phyloP scores from a whole-genome alignment of 2,329 filamentous ascomycete species.

The Metarhizium guizhouense region DNA sequence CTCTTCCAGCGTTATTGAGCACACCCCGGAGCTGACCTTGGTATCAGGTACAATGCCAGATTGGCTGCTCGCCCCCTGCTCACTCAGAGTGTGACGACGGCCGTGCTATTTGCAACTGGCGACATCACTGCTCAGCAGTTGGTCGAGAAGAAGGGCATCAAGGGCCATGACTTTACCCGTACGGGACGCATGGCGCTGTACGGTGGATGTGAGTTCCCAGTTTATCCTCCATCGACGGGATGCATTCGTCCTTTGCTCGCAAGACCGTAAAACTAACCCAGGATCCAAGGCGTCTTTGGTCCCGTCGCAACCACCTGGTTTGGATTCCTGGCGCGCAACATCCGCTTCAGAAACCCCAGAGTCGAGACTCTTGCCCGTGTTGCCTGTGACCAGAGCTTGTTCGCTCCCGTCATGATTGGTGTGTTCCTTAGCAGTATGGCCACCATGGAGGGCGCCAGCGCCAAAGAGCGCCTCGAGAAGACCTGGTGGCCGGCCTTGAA shows the following conservation, averaged over 20 bases:
- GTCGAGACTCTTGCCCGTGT: conserved; percentile 70
- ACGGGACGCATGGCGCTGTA: conserved; percentile 75
- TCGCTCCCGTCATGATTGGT: conserved; percentile 75
- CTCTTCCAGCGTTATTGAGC: background rate
- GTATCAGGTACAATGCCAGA: conserved; percentile 71
- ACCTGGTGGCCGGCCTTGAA: conserved; percentile 64
- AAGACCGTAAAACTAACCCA: background rate
- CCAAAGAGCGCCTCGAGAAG: conserved; percentile 58
- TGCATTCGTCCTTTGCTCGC: conserved; percentile 1
- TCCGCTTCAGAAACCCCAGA: conserved; percentile 55
- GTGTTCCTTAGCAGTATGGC: conserved; percentile 82
- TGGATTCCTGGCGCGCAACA: conserved; percentile 62
- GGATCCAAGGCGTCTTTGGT: conserved; percentile 62
- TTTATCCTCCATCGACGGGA: background rate
- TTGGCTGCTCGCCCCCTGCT: conserved; percentile 75
- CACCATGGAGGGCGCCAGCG: conserved; percentile 58
- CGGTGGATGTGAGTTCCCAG: conserved; percentile 53
- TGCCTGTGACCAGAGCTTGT: conserved; percentile 69
- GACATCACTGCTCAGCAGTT: conserved; percentile 86
- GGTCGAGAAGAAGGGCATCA: conserved; percentile 70
- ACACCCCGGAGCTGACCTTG: background rate
- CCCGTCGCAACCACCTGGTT: conserved; percentile 86
- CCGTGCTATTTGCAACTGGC: conserved; percentile 85
- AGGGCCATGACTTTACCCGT: conserved; percentile 65
- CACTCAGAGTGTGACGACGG: conserved; percentile 84